Conservation (phyloP, 139 green algal genomes). For the Chlamydomonas schloesseri region DNA sequence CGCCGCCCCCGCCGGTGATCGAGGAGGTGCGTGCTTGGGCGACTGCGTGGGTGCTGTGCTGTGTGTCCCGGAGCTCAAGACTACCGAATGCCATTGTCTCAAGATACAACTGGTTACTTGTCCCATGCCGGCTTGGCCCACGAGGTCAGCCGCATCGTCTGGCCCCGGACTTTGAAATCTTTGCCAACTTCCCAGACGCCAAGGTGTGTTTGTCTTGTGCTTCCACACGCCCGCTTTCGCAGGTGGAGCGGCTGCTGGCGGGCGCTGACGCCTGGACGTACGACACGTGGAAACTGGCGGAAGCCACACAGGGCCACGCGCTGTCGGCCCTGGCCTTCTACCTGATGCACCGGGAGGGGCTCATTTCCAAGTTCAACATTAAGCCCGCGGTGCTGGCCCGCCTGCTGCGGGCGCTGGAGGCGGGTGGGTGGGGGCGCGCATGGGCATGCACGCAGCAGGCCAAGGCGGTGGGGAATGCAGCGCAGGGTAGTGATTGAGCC, state of each 20-base stretch:
- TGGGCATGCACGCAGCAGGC: too few species aligned
- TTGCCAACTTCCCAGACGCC: too few species aligned
- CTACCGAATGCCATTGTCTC: too few species aligned
- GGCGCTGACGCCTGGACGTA: constrained; percentile 44
- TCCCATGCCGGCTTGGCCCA: too few species aligned
- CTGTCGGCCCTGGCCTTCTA: constrained; percentile 52
- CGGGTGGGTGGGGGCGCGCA: background rate
- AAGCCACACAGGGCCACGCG: constrained; percentile 36
- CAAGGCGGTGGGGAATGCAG: constrained; percentile 2
- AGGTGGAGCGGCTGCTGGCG: constrained; percentile 52
- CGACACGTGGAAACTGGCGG: constrained; percentile 48
- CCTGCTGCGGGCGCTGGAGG: constrained; percentile 6
- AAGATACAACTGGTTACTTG: too few species aligned
- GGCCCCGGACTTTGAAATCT: too few species aligned
- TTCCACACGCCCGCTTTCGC: too few species aligned
- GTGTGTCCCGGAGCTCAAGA: too few species aligned
- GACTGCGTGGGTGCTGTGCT: too few species aligned
- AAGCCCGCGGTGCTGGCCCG: constrained; percentile 1
- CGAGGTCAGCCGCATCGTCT: too few species aligned
- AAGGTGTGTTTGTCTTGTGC: too few species aligned
- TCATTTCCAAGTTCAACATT: constrained; percentile 38
- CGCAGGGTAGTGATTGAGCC: too few species aligned
- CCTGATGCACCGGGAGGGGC: constrained; percentile 43
- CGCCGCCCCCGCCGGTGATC: constrained; percentile 25
- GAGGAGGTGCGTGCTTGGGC: constrained; percentile 40